Base-by-base conservation (phyloP, 176 grass and related monocot species). In the Metroxylon sagu region DNA sequence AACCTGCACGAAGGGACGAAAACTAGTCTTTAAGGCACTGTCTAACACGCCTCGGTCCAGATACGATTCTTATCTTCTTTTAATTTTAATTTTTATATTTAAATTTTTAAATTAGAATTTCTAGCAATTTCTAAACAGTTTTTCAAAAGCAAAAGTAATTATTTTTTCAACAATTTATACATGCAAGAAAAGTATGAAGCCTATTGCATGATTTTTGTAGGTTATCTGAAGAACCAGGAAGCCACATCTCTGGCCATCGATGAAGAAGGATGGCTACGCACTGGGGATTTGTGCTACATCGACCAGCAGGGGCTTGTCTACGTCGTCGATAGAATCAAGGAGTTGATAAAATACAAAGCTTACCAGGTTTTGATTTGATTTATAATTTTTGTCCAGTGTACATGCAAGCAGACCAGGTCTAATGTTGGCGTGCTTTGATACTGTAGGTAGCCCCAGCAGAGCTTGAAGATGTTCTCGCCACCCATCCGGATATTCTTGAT, bases 261-360 rank as follows among this genome's bases (percentile, higher is more conserved):
- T 60, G 49, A 21, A 30, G 61, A 71, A 5, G 59, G 77, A 4
- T 85, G 82, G 82, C 67, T 85, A 4, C 71, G 60, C 29, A 85
- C 82, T 1, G 83, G 83, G 19, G 83, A 85, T 57, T 39, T 85
- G 26, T 85, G 83, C 52, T 77, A 66, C 62, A 48, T 85, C 6
- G 68, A 85, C 68, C 59, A 26, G 25, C 19, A 25, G 2, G 83
- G 83, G 10, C 57, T 61, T 27, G 7, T 85, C 60, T 69, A 81
- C 50, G 52, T 85, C 19, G 83, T 80, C 16, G 83, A 85, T 31
- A 49, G 83, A 61, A 73, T 85, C 64, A 85, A 85, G 53, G 83
- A 85, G 57, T 48, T 85, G 4, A 85, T 85, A 21, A 81, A 85
- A 35, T 86, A 74, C 64, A 86, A 81, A 61, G 83, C 77, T 59